Evolutionary conservation across 225 moss, liverwort and hornwort species (phyloP).

Genomic region (Pseudisothecium myosuroides): DNA sequence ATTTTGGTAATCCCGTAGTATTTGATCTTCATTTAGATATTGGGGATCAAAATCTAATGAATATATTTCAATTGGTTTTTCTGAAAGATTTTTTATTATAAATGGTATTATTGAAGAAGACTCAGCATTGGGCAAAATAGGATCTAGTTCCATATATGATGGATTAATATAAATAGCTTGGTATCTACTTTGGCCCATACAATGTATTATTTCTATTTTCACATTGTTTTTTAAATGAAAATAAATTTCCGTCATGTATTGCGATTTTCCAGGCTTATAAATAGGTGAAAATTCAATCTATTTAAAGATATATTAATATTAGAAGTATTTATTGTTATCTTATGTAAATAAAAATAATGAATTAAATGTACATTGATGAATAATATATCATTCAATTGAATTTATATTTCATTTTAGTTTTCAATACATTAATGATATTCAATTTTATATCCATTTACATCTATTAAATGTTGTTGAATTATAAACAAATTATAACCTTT

Average conservation of each 20-base stretch:
- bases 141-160: slow-evolving; percentile 25
- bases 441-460: neutral
- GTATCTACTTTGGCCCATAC: slow-evolving; percentile 41
- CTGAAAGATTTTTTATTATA: slow-evolving; percentile 39
- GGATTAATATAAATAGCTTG: slow-evolving; percentile 8
- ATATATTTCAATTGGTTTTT: slow-evolving; percentile 59
- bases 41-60: slow-evolving; percentile 77
- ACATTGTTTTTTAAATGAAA: slow-evolving; percentile 10
- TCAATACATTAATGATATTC: neutral
- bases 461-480: too few species aligned
- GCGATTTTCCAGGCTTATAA: slow-evolving; percentile 21
- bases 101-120: slow-evolving; percentile 13
- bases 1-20: slow-evolving; percentile 22
- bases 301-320: neutral
- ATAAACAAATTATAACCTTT: neutral
- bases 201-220: slow-evolving; percentile 32
- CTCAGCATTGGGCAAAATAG: slow-evolving; percentile 17
- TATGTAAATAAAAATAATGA: too few species aligned
- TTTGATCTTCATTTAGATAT: slow-evolving; percentile 56
- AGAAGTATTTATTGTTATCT: neutral
- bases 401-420: neutral
- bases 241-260: slow-evolving; percentile 29
- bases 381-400: neutral
- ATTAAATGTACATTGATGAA: neutral
- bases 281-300: slow-evolving; percentile 37